Evolutionary conservation across 1,284 basidiomycete genomes (phyloP).

Genomic region (Fomes fomentarius): DNA sequence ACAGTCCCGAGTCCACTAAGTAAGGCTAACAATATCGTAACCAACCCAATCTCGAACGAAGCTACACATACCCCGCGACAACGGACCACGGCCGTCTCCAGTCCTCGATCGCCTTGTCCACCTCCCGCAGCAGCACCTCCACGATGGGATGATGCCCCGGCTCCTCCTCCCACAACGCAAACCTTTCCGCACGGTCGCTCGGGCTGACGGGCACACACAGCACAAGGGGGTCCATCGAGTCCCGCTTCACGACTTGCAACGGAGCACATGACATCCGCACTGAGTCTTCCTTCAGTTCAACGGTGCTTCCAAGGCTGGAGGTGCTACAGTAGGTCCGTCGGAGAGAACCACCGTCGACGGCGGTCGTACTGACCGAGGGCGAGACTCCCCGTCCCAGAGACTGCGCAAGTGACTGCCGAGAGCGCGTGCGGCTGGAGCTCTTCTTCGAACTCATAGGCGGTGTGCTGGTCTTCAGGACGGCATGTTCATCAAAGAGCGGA

Average conservation of each 20-base stretch:
- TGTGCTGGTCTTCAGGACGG: constrained; percentile 13
- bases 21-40: too few relatives aligned
- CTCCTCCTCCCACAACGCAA: constrained; percentile 12
- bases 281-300: too few relatives aligned
- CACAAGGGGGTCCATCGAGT: neutral
- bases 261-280: constrained; percentile 5
- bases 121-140: constrained; percentile 13
- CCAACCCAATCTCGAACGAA: neutral
- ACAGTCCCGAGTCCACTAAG: too few relatives aligned
- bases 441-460: constrained; percentile 5
- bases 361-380: neutral
- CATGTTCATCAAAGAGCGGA: constrained; percentile 1
- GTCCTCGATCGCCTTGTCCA: constrained; percentile 17
- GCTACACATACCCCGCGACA: neutral
- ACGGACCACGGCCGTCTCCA: constrained; percentile 5
- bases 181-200: constrained; percentile 11
- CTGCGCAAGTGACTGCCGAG: neutral
- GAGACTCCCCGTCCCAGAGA: neutral
- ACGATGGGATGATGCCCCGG: constrained; percentile 18
- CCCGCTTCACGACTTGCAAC: constrained; percentile 2
- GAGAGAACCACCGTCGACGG: neutral
- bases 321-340: neutral
- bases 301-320: neutral
- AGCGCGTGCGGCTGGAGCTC: neutral
- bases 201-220: constrained; percentile 3